Conservation (phyloP, 2,329 filamentous ascomycete species). For the Alternaria triticimaculans region DNA sequence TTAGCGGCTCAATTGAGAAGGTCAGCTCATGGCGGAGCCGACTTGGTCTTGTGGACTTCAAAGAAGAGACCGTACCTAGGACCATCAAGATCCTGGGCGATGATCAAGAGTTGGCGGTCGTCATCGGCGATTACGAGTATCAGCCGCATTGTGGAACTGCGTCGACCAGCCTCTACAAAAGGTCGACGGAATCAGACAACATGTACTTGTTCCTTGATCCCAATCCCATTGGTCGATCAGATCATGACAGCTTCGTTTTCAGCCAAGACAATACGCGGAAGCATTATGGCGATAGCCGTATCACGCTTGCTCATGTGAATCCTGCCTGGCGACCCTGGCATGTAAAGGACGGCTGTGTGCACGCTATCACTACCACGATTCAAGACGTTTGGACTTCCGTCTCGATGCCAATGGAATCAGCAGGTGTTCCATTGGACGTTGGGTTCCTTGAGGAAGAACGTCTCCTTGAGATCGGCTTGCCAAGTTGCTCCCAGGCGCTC, state of each 20-base stretch:
- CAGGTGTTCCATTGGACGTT: conserved; percentile 2
- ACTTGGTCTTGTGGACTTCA: conserved; percentile 47
- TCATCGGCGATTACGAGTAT: conserved; percentile 60
- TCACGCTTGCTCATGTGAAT: conserved; percentile 55
- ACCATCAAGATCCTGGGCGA: conserved; percentile 51
- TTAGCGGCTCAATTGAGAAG: conserved; percentile 27
- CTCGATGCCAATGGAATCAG: no score
- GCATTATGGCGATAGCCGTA: conserved; percentile 55
- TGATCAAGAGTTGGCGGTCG: conserved; percentile 31
- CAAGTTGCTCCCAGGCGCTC: conserved; percentile 26
- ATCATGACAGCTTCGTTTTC: conserved; percentile 64
- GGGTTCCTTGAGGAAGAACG: conserved; percentile 4
- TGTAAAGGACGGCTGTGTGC: neutral
- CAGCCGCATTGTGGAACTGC: conserved; percentile 66
- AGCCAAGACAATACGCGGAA: conserved; percentile 56
- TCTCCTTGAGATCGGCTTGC: neutral
- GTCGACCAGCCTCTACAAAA: conserved; percentile 61
- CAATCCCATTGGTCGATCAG: conserved; percentile 53
- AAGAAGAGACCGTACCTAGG: conserved; percentile 53
- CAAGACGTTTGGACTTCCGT: no score
- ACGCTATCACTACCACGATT: conserved; percentile 7
- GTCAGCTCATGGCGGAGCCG: conserved; percentile 48
- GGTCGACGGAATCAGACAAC: conserved; percentile 23
- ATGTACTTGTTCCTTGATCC: conserved; percentile 68
- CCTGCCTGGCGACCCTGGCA: conserved; percentile 40